These are phyloP conservation scores for Cadophora sp. DNA, from an alignment of 2,329 filamentous ascomycete species.

Conservation along the genomic window DNA sequence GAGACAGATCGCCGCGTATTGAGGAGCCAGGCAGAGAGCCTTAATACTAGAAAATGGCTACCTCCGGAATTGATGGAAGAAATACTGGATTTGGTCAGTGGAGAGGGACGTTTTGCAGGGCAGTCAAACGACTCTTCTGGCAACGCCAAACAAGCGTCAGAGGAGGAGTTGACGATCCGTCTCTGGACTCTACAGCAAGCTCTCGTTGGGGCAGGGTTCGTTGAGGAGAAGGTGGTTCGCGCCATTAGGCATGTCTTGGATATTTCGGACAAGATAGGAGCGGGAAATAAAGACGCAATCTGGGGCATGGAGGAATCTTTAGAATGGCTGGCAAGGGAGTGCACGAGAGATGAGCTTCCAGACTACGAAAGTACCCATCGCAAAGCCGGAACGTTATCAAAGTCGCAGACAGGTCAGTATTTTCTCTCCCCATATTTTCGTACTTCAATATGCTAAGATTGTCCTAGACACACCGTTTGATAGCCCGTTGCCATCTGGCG, in stretches of 20 bases:
- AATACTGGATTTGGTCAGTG: slow-evolving; percentile 75
- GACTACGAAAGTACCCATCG: slow-evolving; percentile 65
- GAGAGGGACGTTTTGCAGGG: slow-evolving; percentile 64
- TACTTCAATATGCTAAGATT: slow-evolving; percentile 2
- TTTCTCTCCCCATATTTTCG: not conserved
- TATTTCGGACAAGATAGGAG: slow-evolving; percentile 67
- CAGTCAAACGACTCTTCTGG: slow-evolving; percentile 43
- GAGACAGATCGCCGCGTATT: slow-evolving; percentile 87
- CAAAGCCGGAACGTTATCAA: slow-evolving; percentile 36
- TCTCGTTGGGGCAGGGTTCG: slow-evolving; percentile 73
- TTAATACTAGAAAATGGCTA: slow-evolving; percentile 81
- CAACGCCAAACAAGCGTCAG: slow-evolving; percentile 60
- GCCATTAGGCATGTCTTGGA: slow-evolving; percentile 71
- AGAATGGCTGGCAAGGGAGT: slow-evolving; percentile 88
- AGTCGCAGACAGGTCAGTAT: slow-evolving; percentile 43
- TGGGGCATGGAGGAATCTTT: slow-evolving; percentile 90
- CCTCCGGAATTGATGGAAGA: slow-evolving; percentile 79
- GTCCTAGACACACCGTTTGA: slow-evolving; percentile 42
- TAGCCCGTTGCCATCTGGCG: slow-evolving; percentile 44
- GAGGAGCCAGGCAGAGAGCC: slow-evolving; percentile 75
- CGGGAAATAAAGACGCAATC: slow-evolving; percentile 66
- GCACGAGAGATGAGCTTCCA: slow-evolving; percentile 71
- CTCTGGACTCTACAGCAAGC: slow-evolving; percentile 86
- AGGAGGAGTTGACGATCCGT: slow-evolving; percentile 80
- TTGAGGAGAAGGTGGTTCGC: slow-evolving; percentile 65